Evolutionary conservation across 352 stramenopile genomes (phyloP).

Genomic region (Pythium myriotylum): DNA sequence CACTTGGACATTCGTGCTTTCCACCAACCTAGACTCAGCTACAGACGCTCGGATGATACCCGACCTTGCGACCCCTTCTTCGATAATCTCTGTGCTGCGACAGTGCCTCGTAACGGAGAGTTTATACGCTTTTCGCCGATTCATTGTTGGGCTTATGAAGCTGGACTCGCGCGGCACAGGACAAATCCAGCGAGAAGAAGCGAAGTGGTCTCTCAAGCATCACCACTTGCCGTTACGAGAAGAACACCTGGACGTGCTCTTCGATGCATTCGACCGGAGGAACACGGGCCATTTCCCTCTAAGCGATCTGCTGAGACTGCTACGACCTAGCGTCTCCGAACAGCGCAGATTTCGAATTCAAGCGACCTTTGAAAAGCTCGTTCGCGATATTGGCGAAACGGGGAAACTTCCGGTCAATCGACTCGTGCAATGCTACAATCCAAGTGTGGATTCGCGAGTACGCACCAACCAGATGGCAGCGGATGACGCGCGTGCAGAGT

Average conservation of each 20-base stretch:
- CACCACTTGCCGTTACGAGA: conserved; percentile 60
- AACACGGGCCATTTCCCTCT: conserved; percentile 67
- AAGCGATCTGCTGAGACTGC: conserved; percentile 37
- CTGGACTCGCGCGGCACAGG: conserved; percentile 51
- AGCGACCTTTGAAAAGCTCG: conserved; percentile 47
- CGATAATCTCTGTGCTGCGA: conserved; percentile 55
- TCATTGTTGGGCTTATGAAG: conserved; percentile 45
- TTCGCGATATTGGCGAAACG: conserved; percentile 8
- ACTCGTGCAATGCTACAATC: conserved; percentile 54
- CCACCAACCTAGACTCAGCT: conserved; percentile 38
- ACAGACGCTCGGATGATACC: conserved; percentile 49
- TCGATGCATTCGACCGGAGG: conserved; percentile 71
- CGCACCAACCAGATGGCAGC: conserved; percentile 36
- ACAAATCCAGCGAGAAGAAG: conserved; percentile 65
- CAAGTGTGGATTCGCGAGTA: conserved; percentile 63
- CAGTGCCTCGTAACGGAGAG: conserved; percentile 55
- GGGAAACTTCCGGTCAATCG: conserved; percentile 48
- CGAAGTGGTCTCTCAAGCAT: conserved; percentile 62
- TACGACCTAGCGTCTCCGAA: conserved; percentile 43
- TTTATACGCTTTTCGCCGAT: conserved; percentile 61
- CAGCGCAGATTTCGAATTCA: conserved; percentile 44
- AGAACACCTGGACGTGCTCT: conserved; percentile 75
- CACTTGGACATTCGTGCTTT: conserved; percentile 69
- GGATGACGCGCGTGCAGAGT: conserved; percentile 42
- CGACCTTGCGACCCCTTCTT: conserved; percentile 39